Conservation (phyloP, 768 basidiomycete species). For the Tephrocybe rancida region DNA sequence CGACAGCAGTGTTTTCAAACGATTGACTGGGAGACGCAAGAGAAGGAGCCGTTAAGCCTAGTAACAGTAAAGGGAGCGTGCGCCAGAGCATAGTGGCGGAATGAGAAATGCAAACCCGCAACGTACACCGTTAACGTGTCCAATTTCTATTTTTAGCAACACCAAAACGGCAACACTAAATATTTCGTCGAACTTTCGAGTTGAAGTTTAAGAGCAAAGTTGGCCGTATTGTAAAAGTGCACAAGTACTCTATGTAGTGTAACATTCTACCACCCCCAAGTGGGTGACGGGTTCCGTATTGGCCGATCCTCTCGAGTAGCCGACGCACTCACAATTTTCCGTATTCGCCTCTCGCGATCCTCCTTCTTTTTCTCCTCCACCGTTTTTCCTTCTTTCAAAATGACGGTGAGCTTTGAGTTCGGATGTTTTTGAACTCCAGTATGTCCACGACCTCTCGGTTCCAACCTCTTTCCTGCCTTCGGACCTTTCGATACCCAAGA, state of each 20-base stretch:
- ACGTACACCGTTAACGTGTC: slow-evolving; percentile 36
- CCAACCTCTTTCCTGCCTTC: slow-evolving; percentile 62
- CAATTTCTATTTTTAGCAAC: slow-evolving; percentile 23
- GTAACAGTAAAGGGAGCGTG: slow-evolving; percentile 48
- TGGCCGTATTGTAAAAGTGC: too few species aligned
- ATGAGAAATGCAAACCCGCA: slow-evolving; percentile 24
- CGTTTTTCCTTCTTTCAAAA: slow-evolving; percentile 83
- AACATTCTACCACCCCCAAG: slow-evolving; percentile 74
- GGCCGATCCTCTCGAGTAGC: slow-evolving; percentile 80
- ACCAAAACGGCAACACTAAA: slow-evolving; percentile 3
- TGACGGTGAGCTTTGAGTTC: slow-evolving; percentile 71
- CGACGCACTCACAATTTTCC: slow-evolving; percentile 79
- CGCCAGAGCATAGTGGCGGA: slow-evolving; percentile 42
- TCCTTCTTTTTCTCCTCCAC: slow-evolving; percentile 64
- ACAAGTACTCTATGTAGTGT: slow-evolving; percentile 3
- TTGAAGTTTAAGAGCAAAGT: too few species aligned
- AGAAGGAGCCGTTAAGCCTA: slow-evolving; percentile 40
- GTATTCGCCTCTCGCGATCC: slow-evolving; percentile 67
- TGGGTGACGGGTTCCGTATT: slow-evolving; percentile 68
- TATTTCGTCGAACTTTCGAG: too few species aligned
- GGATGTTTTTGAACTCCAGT: slow-evolving; percentile 78
- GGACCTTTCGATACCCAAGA: slow-evolving; percentile 93
- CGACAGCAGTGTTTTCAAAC: slow-evolving; percentile 89
- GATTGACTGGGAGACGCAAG: slow-evolving; percentile 44
- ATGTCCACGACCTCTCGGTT: slow-evolving; percentile 84